Base-by-base conservation (phyloP, 768 basidiomycete species). In the Pisolithus marmoratus region DNA sequence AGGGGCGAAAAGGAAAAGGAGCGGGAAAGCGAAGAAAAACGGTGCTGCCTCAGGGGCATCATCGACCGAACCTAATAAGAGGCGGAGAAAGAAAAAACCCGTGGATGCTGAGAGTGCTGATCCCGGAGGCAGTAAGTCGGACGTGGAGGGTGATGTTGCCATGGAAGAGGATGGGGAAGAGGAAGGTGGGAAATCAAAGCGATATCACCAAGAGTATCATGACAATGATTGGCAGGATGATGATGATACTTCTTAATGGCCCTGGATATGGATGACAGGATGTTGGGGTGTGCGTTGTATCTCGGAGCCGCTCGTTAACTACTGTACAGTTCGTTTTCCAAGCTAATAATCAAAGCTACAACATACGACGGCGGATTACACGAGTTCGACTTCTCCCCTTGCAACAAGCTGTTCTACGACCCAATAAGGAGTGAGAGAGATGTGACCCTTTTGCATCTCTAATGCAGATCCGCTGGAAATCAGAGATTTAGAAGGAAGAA, bases 401-500 rank as follows among this genome's bases (percentile, higher is more conserved):
- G 74, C 70, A 40, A 93, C 73, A 12, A 91, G 77, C 34, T 87
- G 78, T 58, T 93, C 86, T 5, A 93, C 82, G 19, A 86, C 77
- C 23, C 76, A 73, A 66, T 89, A 96, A 20, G 84, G 86, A 17
- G 87, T 77, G 17, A 95, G 63, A 38, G 90, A 87, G 51, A 94
- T 90, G 54, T 90, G 85, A 8, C 86, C 90, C 60, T 85, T 87
- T 48, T 80, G 74, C 76, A 95, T 82, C 36, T 87, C 82, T 51
- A 92, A 66, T 29, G 78, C 70, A 31, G 82, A 78, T 24, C 90
- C 90, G 54, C 94, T 86, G 60, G 24, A 48, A 15, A 20, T 29
- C 20, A 48, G 19, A 27, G 53, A 37, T 23, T 46, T 50, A 40
- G 43, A 29, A 31, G 29, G 8, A 34, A 24, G 24, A n/a, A 15